Evolutionary conservation across 106 monocot genomes (phyloP).

Genomic region (Acanthochlamys bracteata): DNA sequence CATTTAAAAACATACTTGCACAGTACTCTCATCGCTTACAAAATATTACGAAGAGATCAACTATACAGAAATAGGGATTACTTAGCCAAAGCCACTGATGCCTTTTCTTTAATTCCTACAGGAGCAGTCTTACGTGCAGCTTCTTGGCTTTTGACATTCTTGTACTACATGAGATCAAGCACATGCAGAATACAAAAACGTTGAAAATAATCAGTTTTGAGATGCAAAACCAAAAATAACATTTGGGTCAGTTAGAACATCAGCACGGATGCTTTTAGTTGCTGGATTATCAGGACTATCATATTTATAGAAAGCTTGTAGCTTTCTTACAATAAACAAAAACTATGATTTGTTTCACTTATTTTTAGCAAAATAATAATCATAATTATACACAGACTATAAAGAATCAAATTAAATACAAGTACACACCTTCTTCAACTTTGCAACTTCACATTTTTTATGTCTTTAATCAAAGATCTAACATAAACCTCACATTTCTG

Average conservation of each 20-base stretch:
- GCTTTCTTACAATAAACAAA: too few species aligned
- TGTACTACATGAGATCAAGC: conserved; percentile 47
- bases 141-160: conserved; percentile 58
- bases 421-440: too few species aligned
- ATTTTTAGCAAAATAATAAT: too few species aligned
- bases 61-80: conserved; percentile 4
- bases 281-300: too few species aligned
- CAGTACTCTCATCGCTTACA: not conserved
- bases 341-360: too few species aligned
- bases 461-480: not conserved
- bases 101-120: conserved; percentile 75
- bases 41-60: not conserved
- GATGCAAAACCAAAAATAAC: not conserved
- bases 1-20: not conserved
- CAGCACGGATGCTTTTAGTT: too few species aligned
- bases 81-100: conserved; percentile 77
- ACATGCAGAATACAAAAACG: not conserved
- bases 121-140: conserved; percentile 79
- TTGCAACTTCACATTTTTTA: not conserved
- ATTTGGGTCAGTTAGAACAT: not conserved
- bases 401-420: too few species aligned
- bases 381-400: too few species aligned
- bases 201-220: not conserved
- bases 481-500: conserved; percentile 57
- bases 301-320: too few species aligned